phyloP scores from a whole-genome alignment of 805 yeast genomes.

The Ogataea naganishii region DNA sequence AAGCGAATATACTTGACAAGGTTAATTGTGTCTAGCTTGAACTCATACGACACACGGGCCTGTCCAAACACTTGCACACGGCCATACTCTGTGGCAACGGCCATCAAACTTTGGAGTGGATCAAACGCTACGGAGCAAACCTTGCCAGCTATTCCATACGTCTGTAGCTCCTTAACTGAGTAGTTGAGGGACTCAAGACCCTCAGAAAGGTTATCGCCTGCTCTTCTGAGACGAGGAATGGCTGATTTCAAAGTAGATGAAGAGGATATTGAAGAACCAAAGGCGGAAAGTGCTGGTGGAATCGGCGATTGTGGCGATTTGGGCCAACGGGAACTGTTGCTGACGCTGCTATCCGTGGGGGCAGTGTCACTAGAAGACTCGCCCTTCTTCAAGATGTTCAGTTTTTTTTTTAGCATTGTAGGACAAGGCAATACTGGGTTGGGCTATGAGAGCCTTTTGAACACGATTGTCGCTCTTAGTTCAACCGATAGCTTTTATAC shows the following conservation, averaged over 20 bases:
- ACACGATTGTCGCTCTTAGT: no score
- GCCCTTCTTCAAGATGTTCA: conserved; percentile 5
- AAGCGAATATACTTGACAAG: conserved; percentile 52
- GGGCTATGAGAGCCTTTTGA: no score
- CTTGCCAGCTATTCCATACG: conserved; percentile 57
- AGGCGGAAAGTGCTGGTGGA: conserved; percentile 5
- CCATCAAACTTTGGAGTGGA: conserved; percentile 81
- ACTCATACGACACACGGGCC: conserved; percentile 62
- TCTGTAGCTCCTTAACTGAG: conserved; percentile 22
- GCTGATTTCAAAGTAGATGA: conserved; percentile 8
- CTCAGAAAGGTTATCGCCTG: conserved; percentile 17
- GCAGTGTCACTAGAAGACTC: conserved; percentile 1
- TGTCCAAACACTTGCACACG: conserved; percentile 79
- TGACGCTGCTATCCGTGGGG: not conserved
- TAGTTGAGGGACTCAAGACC: conserved; percentile 22
- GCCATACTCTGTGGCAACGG: conserved; percentile 65
- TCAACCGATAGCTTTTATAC: no score
- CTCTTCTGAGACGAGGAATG: not conserved
- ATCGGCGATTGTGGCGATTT: conserved; percentile 5
- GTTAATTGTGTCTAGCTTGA: conserved; percentile 41
- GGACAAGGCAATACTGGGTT: no score
- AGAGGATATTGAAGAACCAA: conserved; percentile 5
- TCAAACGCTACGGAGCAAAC: conserved; percentile 69
- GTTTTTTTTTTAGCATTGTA: conserved; percentile 13
- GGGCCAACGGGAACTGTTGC: not conserved